Evolutionary conservation across 2,329 filamentous ascomycete species (phyloP).

Genomic region (Cercospora sojina): DNA sequence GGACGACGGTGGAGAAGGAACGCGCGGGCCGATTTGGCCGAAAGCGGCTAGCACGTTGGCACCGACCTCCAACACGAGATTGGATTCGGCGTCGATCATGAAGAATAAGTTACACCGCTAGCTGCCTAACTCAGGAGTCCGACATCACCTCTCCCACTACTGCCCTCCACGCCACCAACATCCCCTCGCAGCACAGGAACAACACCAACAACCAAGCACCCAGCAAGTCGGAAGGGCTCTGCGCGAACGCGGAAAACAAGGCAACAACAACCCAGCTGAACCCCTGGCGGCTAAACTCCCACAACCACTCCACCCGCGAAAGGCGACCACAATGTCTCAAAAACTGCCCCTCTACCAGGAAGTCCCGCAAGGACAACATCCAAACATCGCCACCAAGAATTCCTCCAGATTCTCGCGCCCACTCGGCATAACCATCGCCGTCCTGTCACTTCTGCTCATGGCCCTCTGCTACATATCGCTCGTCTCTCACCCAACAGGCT

Average conservation of each 20-base stretch:
- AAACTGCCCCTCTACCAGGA: slow-evolving; percentile 6
- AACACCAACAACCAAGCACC: background rate
- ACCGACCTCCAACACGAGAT: slow-evolving; percentile 2
- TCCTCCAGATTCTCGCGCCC: background rate
- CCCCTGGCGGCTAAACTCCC: background rate
- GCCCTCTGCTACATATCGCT: slow-evolving; percentile 15
- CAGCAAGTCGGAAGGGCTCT: background rate
- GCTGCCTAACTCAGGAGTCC: background rate
- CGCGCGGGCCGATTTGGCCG: background rate
- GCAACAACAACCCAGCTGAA: background rate
- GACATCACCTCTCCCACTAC: slow-evolving; percentile 2
- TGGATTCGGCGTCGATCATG: slow-evolving; percentile 7
- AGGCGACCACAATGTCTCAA: background rate
- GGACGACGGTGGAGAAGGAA: background rate
- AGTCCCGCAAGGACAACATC: background rate
- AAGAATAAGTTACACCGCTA: background rate
- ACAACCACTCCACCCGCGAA: background rate
- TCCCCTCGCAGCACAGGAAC: background rate
- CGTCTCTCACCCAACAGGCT: slow-evolving; percentile 7
- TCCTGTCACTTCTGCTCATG: slow-evolving; percentile 7
- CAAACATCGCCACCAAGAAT: background rate
- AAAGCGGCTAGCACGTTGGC: slow-evolving; percentile 1
- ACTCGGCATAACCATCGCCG: background rate
- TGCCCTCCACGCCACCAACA: slow-evolving; percentile 3
- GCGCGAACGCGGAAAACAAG: background rate